These are phyloP conservation scores for Ustilago shanxiensis DNA, from an alignment of 1,284 basidiomycete genomes.

Conservation along the genomic window DNA sequence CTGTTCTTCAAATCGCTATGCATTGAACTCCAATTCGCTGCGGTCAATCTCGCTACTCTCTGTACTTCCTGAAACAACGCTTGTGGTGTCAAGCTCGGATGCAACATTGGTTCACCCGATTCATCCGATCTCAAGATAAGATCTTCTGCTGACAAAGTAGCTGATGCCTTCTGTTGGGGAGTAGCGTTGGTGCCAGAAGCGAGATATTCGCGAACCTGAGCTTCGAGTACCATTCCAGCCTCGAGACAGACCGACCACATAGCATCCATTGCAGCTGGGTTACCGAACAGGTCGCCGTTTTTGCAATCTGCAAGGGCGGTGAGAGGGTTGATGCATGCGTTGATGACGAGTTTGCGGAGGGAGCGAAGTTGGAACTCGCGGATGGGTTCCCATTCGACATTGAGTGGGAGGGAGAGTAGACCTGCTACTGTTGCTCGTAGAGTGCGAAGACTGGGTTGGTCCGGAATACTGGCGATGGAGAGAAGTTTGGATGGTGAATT, in stretches of 20 bases:
- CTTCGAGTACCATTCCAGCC: slow-evolving; percentile 58
- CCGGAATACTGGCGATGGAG: slow-evolving; percentile 55
- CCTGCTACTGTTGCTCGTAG: slow-evolving; percentile 57
- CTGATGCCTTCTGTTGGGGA: background rate
- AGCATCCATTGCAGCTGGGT: slow-evolving; percentile 56
- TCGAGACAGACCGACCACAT: slow-evolving; percentile 62
- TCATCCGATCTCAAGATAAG: slow-evolving; percentile 29
- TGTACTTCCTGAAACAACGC: slow-evolving; percentile 60
- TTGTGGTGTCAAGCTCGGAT: slow-evolving; percentile 52
- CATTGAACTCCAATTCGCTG: slow-evolving; percentile 65
- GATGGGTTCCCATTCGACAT: slow-evolving; percentile 77
- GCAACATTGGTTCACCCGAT: slow-evolving; percentile 53
- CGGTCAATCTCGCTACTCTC: slow-evolving; percentile 50
- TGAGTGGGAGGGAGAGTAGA: slow-evolving; percentile 61
- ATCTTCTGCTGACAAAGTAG: slow-evolving; percentile 21
- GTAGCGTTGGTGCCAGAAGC: background rate
- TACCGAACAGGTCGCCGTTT: slow-evolving; percentile 78
- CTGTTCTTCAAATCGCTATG: slow-evolving; percentile 55
- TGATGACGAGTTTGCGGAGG: slow-evolving; percentile 86
- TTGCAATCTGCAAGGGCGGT: slow-evolving; percentile 84
- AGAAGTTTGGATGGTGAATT: slow-evolving; percentile 35
- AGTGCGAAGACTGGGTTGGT: slow-evolving; percentile 42
- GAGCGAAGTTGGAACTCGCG: slow-evolving; percentile 79
- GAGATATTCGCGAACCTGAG: slow-evolving; percentile 55
- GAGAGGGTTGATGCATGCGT: slow-evolving; percentile 87